Evolutionary conservation across 148 eudicot species (phyloP), one percentile per base, ranked within the genome.

Genomic region (Camellia japonica): DNA sequence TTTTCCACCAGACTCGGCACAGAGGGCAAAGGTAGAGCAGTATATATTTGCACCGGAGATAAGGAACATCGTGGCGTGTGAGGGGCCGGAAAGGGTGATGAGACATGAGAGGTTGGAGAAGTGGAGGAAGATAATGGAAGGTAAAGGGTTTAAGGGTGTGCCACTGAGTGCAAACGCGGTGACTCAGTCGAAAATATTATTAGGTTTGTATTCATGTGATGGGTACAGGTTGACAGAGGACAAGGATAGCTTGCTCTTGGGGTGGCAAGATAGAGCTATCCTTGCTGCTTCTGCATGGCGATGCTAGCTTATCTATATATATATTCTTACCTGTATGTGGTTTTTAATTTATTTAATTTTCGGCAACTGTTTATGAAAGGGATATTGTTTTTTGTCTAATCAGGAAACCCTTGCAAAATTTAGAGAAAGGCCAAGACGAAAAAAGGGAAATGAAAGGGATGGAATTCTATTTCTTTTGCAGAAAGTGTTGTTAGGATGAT

Each of bases 21-120:
- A 84, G 77, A 83, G 91, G 80, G 87, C 85, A 7, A 86, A 86
- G 59, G 87, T 88, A 46, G 91, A 88, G 81, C 89, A 88, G 49
- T 83, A 79, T 43, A 82, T 86, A 30, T 86, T 86, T 15, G 89
- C 86, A 3, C 89, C 86, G 1, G 91, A 88, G 78, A 88, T 88
- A 20, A 44, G 78, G 65, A 86, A 89, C 58, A 81, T 86, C 0
- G 91, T 89, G 68, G 87, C 91, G 2, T 64, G 61, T 20, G 88
- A 83, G 76, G 88, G 84, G 16, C 44, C 41, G 18, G 86, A 86
- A 63, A 81, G 86, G 73, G 80, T 78, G 7, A 61, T 65, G 78
- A 83, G 86, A 75, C 84, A 78, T 23, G 88, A 86, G 68, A 86
- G 84, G 80, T 49, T 86, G 71, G 86, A 86, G 42, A 83, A 86